Evolutionary conservation across 106 monocot genomes (phyloP).

Genomic region (Phalaenopsis equestris): DNA sequence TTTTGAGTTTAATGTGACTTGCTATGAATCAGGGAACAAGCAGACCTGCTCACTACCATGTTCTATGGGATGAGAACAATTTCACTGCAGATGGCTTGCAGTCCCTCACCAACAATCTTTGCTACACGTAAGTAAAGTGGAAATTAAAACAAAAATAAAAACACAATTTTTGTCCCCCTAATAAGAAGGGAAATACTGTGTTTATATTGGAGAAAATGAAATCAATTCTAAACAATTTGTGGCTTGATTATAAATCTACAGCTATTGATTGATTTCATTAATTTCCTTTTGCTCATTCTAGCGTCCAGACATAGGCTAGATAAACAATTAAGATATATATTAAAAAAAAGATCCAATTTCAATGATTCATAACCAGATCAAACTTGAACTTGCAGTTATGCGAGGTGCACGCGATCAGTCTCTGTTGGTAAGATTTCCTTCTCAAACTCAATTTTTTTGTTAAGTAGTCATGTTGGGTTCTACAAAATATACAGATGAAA

Average conservation of each 20-base stretch:
- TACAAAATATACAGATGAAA: not conserved
- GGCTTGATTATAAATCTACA: too few relatives aligned
- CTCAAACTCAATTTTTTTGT: not conserved
- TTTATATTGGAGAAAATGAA: too few relatives aligned
- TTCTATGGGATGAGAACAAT: slow-evolving; percentile 89
- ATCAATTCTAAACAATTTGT: too few relatives aligned
- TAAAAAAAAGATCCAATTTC: not conserved
- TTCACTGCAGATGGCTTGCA: slow-evolving; percentile 71
- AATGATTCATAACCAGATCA: not conserved
- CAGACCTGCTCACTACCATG: slow-evolving; percentile 91
- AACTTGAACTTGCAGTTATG: slow-evolving; percentile 40
- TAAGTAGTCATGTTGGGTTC: not conserved
- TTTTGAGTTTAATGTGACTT: not conserved
- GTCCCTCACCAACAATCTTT: slow-evolving; percentile 80
- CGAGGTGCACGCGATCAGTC: slow-evolving; percentile 80
- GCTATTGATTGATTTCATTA: not conserved
- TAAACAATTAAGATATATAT: not conserved
- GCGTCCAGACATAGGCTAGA: not conserved
- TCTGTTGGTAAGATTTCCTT: slow-evolving; percentile 46
- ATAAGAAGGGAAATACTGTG: too few relatives aligned
- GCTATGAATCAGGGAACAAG: slow-evolving; percentile 55
- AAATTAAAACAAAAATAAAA: not conserved
- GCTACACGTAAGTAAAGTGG: slow-evolving; percentile 62
- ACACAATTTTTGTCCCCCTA: too few relatives aligned
- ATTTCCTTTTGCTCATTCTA: not conserved